Base-by-base conservation (phyloP, 2,329 filamentous ascomycete species). In the Xylariaceae sp. region DNA sequence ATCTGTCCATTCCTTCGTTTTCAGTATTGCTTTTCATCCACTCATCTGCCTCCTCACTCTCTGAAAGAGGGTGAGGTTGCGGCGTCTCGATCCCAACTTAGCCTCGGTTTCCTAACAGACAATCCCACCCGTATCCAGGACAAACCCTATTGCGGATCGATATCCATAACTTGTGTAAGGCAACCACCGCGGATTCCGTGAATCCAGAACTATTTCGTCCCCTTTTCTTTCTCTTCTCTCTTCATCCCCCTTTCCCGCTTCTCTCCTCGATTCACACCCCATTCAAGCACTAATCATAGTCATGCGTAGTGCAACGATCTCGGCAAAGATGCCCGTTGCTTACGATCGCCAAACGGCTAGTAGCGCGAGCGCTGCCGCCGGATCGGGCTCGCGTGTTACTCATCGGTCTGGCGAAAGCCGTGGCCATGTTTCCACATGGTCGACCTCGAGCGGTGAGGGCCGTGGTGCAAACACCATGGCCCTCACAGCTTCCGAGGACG, bases 391-490 rank as follows among this genome's bases (percentile, higher is more conserved):
- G 2, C 57, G 21, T 16, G 47, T 53, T 46, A 29, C 44, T 42
- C 55, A 48, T 29, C 49, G 50, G 16, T 45, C 48, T 9, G 34
- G 32, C 36, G 45, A 39, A 29, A 46, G 45, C 26, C 55, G 41
- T 18, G 47, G 40, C 12, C 58, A 56, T 50, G 32, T 51, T 12
- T 42, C 53, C 18, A 41, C 49, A 12, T 53, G 53, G 55, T 63
- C 63, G 5, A 53, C 53, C 16, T 63, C 61, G 5, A 61, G 62
- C n/a, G 49, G 50, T 32, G 62, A 65, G 5, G 59, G 57, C 13
- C 37, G 55, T 39, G 39, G 49, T 44, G 34, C 52, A 9, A 32
- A 29, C n/a, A 43, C 61, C 13, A 36, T 60, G 40, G 18, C 32
- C 22, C 46, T 61, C 29, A 41, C 56, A 6, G 16, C 53, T 26